These are phyloP conservation scores for Penicillium digitatum DNA, from an alignment of 2,329 filamentous ascomycete genomes.

Conservation along the genomic window DNA sequence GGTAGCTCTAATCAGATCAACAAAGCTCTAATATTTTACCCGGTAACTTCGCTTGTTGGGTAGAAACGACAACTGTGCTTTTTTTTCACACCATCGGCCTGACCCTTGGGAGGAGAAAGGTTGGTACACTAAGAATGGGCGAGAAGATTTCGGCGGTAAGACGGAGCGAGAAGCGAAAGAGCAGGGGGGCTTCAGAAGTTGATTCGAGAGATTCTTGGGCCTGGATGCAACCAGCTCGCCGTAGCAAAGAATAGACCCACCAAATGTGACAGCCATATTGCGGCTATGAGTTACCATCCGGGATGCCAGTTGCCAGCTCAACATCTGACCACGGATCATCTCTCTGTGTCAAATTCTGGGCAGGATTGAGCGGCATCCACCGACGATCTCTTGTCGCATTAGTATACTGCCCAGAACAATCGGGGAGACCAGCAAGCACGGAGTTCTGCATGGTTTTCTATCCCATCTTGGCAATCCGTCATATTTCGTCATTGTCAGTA, in stretches of 20 bases:
- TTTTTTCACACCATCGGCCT: constrained; percentile 12
- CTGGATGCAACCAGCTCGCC: constrained; percentile 17
- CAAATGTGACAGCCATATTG: constrained; percentile 16
- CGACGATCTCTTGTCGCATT: constrained; percentile 24
- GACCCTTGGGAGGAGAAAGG: constrained; percentile 29
- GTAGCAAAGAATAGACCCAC: constrained; percentile 20
- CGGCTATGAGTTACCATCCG: constrained; percentile 21
- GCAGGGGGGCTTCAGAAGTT: constrained; percentile 29
- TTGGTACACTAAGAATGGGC: constrained; percentile 22
- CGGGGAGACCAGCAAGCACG: constrained; percentile 8
- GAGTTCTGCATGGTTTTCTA: constrained; percentile 8
- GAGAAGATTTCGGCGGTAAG: constrained; percentile 23
- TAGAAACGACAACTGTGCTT: constrained; percentile 19
- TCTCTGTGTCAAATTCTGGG: constrained; percentile 15
- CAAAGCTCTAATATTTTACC: constrained; percentile 3
- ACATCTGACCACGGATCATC: constrained; percentile 26
- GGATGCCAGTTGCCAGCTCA: constrained; percentile 32
- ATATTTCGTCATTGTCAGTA: constrained; percentile 10
- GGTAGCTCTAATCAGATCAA: constrained; percentile 1
- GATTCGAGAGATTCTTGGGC: constrained; percentile 20
- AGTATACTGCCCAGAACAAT: constrained; percentile 1
- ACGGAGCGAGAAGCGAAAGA: constrained; percentile 23
- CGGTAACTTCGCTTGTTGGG: constrained; percentile 22
- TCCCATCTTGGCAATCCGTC: constrained; percentile 5
- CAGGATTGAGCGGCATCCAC: constrained; percentile 18